Conservation (phyloP, 2,329 filamentous ascomycete genomes). For the Ophiosphaerella herpotricha region DNA sequence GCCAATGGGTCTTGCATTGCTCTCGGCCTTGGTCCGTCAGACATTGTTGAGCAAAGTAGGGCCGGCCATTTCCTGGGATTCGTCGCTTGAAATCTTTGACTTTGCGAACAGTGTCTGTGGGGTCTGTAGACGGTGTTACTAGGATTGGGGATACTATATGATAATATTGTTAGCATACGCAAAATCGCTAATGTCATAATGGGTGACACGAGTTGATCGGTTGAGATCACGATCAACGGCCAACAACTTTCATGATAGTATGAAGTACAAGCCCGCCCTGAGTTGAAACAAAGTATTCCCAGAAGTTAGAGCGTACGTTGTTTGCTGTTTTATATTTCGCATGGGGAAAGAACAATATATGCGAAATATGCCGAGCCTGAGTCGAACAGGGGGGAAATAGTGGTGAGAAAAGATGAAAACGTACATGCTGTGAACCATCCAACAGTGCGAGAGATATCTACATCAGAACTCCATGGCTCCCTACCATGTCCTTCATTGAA, state of each 20-base stretch:
- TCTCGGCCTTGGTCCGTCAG: conserved; percentile 36
- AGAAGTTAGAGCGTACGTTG: too few relatives aligned
- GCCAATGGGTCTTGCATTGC: conserved; percentile 44
- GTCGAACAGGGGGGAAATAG: too few relatives aligned
- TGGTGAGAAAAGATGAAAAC: conserved; percentile 22
- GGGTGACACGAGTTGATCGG: too few relatives aligned
- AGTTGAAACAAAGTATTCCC: too few relatives aligned
- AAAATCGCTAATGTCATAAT: neutral
- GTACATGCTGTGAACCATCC: conserved; percentile 62
- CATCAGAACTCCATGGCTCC: conserved; percentile 48
- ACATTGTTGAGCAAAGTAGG: conserved; percentile 52
- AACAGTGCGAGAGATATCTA: conserved; percentile 62
- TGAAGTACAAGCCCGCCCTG: too few relatives aligned
- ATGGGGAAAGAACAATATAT: too few relatives aligned
- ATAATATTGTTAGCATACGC: neutral
- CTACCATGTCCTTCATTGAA: conserved; percentile 50
- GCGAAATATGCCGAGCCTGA: too few relatives aligned
- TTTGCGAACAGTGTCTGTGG: conserved; percentile 58
- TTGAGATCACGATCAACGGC: too few relatives aligned
- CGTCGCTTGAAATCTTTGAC: conserved; percentile 58
- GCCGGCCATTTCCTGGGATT: conserved; percentile 42
- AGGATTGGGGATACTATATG: conserved; percentile 49
- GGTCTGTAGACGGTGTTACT: conserved; percentile 28
- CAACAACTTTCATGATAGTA: too few relatives aligned
- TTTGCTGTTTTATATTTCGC: too few relatives aligned